Evolutionary conservation across 2,329 filamentous ascomycete species (phyloP).

Genomic region (Colletotrichum lupini): DNA sequence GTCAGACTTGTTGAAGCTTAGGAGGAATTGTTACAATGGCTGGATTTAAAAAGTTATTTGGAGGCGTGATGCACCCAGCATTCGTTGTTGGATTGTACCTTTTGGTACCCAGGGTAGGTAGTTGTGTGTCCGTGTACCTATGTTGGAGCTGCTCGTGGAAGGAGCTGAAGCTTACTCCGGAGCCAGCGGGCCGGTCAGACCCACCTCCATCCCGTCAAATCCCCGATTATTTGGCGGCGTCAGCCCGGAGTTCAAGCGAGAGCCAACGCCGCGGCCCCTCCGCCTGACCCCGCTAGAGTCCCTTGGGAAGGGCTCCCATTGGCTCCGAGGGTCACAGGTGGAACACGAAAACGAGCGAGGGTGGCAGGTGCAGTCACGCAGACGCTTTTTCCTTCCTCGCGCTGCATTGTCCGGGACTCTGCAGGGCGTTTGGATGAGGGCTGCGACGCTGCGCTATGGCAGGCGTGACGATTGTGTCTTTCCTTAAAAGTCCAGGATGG

Average conservation of each 20-base stretch:
- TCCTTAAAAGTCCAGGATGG: too few relatives aligned
- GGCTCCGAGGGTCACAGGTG: neutral
- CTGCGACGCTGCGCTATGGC: neutral
- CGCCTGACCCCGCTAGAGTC: neutral
- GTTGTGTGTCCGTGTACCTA: neutral
- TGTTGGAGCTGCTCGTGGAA: neutral
- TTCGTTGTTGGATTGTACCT: too few relatives aligned
- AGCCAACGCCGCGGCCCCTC: slow-evolving; percentile 1
- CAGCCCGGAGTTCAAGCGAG: slow-evolving; percentile 33
- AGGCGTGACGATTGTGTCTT: neutral
- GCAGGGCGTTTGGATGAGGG: slow-evolving; percentile 5
- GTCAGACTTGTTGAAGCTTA: too few relatives aligned
- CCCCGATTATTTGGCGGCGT: slow-evolving; percentile 26
- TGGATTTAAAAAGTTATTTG: neutral
- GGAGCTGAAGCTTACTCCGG: neutral
- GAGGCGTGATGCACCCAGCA: neutral
- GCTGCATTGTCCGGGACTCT: neutral
- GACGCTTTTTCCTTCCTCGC: slow-evolving; percentile 3
- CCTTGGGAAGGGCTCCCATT: neutral
- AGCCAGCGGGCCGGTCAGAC: neutral
- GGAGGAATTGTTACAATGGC: too few relatives aligned
- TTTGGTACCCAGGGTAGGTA: too few relatives aligned
- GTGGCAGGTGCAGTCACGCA: slow-evolving; percentile 22
- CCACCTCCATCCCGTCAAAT: neutral
- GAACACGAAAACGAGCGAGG: slow-evolving; percentile 28